phyloP scores from a whole-genome alignment of 2,329 filamentous ascomycete species.

The Diaporthe vaccinii region DNA sequence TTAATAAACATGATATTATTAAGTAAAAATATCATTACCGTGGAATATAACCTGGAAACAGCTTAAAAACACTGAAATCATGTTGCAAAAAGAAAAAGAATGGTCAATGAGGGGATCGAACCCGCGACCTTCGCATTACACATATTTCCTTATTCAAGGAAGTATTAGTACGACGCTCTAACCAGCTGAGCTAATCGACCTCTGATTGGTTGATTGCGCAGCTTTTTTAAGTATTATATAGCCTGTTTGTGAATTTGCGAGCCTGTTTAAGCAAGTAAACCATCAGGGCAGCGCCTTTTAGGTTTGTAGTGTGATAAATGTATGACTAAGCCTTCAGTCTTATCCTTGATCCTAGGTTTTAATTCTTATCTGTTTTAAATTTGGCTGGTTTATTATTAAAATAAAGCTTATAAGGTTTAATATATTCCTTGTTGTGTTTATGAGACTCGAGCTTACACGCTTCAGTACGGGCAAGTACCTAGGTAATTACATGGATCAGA shows the following conservation, averaged over 20 bases:
- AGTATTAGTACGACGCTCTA: conserved; percentile 35
- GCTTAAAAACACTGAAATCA: background rate
- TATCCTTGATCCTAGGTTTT: fast-evolving
- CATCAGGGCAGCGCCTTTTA: background rate
- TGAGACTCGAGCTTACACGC: fast-evolving
- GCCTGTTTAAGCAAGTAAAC: fast-evolving
- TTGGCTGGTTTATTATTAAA: background rate
- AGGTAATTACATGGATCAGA: background rate
- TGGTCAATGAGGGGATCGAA: conserved; percentile 35
- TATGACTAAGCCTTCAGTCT: background rate
- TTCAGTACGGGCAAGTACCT: background rate
- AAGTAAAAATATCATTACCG: background rate
- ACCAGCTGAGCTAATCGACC: conserved; percentile 32
- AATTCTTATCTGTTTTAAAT: background rate
- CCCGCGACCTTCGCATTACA: conserved; percentile 34
- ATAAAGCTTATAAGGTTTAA: background rate
- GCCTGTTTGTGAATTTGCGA: fast-evolving
- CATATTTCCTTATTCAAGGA: conserved; percentile 23
- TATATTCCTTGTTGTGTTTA: background rate
- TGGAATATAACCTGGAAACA: background rate
- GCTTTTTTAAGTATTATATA: too few species aligned
- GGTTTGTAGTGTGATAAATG: fast-evolving
- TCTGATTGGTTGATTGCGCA: background rate
- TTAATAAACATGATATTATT: too few species aligned
- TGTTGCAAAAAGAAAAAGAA: background rate